Evolutionary conservation across 441 rosid species (phyloP).

Genomic region (Gossypium gossypioides): DNA sequence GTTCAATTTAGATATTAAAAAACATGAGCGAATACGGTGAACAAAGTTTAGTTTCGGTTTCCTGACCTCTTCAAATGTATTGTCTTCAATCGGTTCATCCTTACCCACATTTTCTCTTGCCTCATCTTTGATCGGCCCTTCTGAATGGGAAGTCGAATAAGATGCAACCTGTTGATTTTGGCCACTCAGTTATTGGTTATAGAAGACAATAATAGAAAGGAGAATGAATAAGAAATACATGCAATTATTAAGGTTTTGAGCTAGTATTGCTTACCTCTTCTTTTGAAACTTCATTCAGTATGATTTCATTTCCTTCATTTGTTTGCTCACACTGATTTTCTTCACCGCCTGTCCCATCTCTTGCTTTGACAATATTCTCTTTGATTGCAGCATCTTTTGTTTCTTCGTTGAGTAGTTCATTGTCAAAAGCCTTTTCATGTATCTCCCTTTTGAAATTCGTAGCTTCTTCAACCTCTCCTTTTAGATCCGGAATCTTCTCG

Average conservation of each 20-base stretch:
- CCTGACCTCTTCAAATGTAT: constrained; percentile 27
- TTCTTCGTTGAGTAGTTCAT: constrained; percentile 12
- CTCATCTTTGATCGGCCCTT: constrained; percentile 22
- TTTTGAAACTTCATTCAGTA: not conserved
- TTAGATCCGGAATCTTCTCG: constrained; percentile 4
- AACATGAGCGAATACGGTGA: not conserved
- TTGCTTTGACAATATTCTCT: not conserved
- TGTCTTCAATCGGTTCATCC: constrained; percentile 21
- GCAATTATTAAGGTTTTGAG: not conserved
- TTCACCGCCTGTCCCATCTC: constrained; percentile 11
- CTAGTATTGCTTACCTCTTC: not conserved
- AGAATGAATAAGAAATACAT: not conserved
- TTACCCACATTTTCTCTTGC: constrained; percentile 18
- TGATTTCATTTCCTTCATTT: constrained; percentile 21
- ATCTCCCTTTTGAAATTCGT: constrained; percentile 5
- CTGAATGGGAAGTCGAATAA: constrained; percentile 3
- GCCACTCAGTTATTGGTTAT: constrained; percentile 4
- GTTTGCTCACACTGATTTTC: constrained; percentile 16
- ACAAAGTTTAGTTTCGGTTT: not conserved
- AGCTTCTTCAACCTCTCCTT: constrained; percentile 6
- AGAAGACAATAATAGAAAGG: not conserved
- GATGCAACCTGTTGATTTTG: constrained; percentile 21
- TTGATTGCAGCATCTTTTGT: constrained; percentile 18
- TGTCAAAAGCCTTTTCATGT: constrained; percentile 18
- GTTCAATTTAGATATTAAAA: constrained; percentile 5